phyloP scores from a whole-genome alignment of 163 green algal species.

The Scenedesmus sp. region DNA sequence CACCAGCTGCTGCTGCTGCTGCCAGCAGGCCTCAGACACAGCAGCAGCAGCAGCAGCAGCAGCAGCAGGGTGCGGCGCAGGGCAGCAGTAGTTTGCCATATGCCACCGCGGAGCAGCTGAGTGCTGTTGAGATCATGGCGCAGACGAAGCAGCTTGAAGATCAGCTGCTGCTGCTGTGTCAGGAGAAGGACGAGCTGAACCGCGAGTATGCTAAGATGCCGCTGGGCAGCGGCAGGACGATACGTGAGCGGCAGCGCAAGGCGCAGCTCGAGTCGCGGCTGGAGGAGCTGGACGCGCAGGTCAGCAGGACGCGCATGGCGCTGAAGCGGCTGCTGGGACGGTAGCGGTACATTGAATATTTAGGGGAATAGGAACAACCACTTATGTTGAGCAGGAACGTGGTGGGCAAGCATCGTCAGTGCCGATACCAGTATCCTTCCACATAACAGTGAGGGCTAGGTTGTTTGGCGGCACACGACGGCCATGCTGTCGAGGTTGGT shows the following conservation, averaged over 20 bases:
- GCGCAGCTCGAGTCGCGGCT: constrained; percentile 64
- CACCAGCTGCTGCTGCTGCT: neutral
- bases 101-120: neutral
- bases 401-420: neutral
- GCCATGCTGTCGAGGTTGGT: no score
- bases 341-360: neutral
- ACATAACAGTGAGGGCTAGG: neutral
- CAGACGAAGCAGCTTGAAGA: constrained; percentile 65
- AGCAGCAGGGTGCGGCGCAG: neutral
- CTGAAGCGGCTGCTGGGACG: constrained; percentile 53
- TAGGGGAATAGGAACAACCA: no score
- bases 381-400: neutral
- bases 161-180: constrained; percentile 59
- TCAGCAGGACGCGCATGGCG: constrained; percentile 58
- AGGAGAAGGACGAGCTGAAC: constrained; percentile 62
- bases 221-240: constrained; percentile 54
- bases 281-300: constrained; percentile 55
- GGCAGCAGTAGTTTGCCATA: neutral
- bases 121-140: constrained; percentile 50
- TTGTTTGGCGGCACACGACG: neutral
- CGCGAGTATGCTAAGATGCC: constrained; percentile 63
- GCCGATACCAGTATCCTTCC: no score
- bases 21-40: neutral
- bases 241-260: constrained; percentile 62
- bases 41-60: neutral